Evolutionary conservation across 805 yeast genomes (phyloP).

Genomic region (Wickerhamia fluorescens): DNA sequence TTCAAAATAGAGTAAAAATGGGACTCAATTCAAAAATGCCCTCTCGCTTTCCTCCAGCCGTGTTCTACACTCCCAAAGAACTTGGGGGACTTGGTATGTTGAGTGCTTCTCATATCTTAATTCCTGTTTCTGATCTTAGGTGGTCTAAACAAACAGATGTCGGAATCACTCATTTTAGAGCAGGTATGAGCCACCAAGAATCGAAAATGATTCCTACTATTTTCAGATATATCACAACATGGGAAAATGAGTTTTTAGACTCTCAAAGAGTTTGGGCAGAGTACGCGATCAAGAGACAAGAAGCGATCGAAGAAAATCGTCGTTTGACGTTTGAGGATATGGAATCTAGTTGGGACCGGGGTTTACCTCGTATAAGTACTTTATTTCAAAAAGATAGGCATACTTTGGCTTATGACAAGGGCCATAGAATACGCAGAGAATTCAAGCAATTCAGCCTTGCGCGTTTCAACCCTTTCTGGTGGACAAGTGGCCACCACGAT

Average conservation of each 20-base stretch:
- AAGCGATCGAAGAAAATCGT: conserved; percentile 78
- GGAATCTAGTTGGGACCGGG: conserved; percentile 94
- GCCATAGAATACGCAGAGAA: conserved; percentile 77
- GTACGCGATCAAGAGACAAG: conserved; percentile 82
- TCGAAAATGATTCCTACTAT: conserved; percentile 84
- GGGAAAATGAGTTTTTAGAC: conserved; percentile 95
- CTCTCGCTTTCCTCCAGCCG: conserved; percentile 96
- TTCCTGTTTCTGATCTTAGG: conserved; percentile 85
- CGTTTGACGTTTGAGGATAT: conserved; percentile 87
- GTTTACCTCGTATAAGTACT: conserved; percentile 93
- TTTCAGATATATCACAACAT: conserved; percentile 84
- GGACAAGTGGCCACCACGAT: conserved; percentile 91
- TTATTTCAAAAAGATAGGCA: conserved; percentile 92
- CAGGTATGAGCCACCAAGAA: conserved; percentile 84
- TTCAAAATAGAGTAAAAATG: conserved; percentile 89
- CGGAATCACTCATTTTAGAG: conserved; percentile 88
- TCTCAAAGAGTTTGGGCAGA: conserved; percentile 98
- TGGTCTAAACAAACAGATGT: conserved; percentile 94
- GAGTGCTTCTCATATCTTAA: conserved; percentile 91
- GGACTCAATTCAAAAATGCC: conserved; percentile 99
- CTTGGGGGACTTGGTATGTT: conserved; percentile 97
- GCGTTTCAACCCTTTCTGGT: conserved; percentile 88
- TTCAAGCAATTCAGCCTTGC: conserved; percentile 68
- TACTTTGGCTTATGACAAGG: conserved; percentile 90
- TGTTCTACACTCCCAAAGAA: conserved; percentile 95